Percentiles rank a stretch among this genome's conserved stretches.
phyloP scores from a whole-genome alignment of 2,329 filamentous ascomycete species.

The Laburnicola sp. region DNA sequence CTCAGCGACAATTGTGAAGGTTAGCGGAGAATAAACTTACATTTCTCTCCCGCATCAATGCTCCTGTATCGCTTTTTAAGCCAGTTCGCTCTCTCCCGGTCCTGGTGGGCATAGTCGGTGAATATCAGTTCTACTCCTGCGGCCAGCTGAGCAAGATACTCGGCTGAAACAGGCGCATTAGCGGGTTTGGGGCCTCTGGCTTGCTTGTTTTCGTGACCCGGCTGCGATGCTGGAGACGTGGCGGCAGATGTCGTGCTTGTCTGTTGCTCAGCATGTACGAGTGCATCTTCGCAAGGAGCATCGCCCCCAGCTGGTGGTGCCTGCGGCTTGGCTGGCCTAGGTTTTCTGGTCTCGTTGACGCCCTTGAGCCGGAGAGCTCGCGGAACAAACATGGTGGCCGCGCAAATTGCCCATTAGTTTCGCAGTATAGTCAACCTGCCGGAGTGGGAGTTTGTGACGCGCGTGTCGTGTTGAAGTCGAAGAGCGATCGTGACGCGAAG shows the following conservation, averaged over 20 bases:
- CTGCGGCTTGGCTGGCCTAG: constrained; percentile 7
- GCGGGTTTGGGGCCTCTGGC: constrained; percentile 24
- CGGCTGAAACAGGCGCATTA: constrained; percentile 22
- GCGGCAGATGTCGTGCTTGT: constrained; percentile 30
- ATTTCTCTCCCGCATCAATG: constrained; percentile 30
- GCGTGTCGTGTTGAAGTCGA: background rate
- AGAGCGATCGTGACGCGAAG: background rate
- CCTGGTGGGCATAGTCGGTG: constrained; percentile 42
- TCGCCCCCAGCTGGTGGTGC: constrained; percentile 1
- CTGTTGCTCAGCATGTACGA: constrained; percentile 28
- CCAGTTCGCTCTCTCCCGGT: constrained; percentile 29
- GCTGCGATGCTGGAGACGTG: constrained; percentile 18
- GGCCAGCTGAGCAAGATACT: constrained; percentile 36
- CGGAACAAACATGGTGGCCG: constrained; percentile 37
- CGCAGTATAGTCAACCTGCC: background rate
- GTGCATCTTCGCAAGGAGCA: constrained; percentile 24
- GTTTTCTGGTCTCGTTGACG: constrained; percentile 23
- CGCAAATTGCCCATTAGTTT: background rate
- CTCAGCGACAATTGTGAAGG: background rate
- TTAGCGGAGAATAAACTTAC: constrained; percentile 15
- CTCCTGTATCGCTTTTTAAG: constrained; percentile 29
- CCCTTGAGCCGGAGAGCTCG: constrained; percentile 39
- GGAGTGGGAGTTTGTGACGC: background rate
- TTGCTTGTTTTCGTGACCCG: constrained; percentile 15
- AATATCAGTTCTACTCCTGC: constrained; percentile 41